Evolutionary conservation across 352 stramenopile genomes (phyloP).

Genomic region (Saprolegnia diclina): DNA sequence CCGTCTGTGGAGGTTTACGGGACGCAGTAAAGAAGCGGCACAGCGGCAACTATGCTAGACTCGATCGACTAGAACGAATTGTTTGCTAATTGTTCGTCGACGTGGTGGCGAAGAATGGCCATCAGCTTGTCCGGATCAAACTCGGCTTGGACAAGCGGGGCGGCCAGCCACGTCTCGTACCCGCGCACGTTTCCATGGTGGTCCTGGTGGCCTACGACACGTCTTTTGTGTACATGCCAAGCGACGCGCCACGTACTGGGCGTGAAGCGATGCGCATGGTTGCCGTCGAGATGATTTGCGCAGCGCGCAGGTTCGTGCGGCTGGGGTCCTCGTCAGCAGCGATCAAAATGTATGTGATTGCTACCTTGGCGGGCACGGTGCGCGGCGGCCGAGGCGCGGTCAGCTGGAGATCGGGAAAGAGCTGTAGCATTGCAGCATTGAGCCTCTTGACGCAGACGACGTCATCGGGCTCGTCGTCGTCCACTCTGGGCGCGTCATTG

Average conservation of each 20-base stretch:
- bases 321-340: background rate
- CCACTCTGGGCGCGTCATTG: background rate
- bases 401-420: constrained; percentile 4
- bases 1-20: too few species aligned
- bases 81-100: constrained; percentile 2
- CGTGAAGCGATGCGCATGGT: too few species aligned
- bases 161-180: background rate
- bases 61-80: background rate
- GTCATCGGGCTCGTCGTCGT: background rate
- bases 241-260: too few species aligned
- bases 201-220: too few species aligned
- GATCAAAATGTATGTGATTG: background rate
- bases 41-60: background rate
- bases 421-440: background rate
- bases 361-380: background rate
- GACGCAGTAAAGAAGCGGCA: background rate
- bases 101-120: background rate
- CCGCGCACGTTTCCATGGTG: background rate
- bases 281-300: too few species aligned
- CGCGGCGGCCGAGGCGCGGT: background rate
- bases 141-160: background rate
- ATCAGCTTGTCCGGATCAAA: constrained; percentile 2
- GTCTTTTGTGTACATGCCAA: too few species aligned
- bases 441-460: background rate
- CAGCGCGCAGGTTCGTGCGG: too few species aligned